Evolutionary conservation across 108 stramenopile species (phyloP), one percentile per base, ranked within the genome.

Genomic region (Asterionellopsis glacialis): DNA sequence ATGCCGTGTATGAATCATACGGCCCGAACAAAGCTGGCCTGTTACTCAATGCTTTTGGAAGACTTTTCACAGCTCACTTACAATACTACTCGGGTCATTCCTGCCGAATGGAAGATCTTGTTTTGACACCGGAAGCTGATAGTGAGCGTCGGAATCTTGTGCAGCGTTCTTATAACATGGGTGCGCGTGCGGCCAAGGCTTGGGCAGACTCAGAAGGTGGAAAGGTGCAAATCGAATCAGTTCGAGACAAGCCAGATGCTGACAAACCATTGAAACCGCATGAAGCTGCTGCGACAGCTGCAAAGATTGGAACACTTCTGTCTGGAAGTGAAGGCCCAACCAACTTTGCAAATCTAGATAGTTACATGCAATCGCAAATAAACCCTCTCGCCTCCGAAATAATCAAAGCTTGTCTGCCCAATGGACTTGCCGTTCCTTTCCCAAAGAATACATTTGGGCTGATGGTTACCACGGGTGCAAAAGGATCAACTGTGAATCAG

Each of bases 401-500:
- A 50, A 96, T 99, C 54, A 95, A 97, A 63, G 75, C 79, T 11
- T 98, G 98, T 64, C 83, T 99, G 41, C 99, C 99, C 0, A 61
- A 85, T 68, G 98, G 98, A 11, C 85, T 98, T 43, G 91, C 85
- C 1, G 96, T 95, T 45, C 97, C 97, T 13, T 99, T 99, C 74
- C 98, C 98, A 19, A 66, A 63, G 45, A 99, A 99, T 23, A 87
- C 88, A 39, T 99, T 99, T 74, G 81, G 94, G 24, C 73, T 99
- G 16, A 99, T 99, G 99, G 94, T 95, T 6, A 84, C 90, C 9
- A 98, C 98, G 6, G 99, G 99, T 3, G 99, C 98, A 23, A 99
- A 99, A 76, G 99, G 99, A 9, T 97, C 96, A 15, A 91, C 87
- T 59, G 99, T 99, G 19, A 99, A 99, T 73, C 99, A 98, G 67